Percentiles rank a stretch among this genome's conserved stretches.
These are phyloP conservation scores for Hirschfeldia incana DNA, from an alignment of 345 rosid species.

Conservation along the genomic window DNA sequence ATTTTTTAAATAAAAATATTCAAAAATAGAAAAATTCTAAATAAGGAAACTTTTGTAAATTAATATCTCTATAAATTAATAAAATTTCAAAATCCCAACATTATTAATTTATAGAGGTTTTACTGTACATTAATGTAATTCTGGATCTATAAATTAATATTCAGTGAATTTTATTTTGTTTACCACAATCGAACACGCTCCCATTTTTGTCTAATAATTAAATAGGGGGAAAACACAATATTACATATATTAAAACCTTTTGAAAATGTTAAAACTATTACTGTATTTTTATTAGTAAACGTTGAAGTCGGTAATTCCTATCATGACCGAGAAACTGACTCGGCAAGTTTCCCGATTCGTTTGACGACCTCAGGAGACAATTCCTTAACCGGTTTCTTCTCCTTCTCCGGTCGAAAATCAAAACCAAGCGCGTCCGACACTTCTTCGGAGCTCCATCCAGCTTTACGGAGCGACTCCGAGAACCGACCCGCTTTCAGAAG, in stretches of 20 bases:
- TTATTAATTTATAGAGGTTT: no score
- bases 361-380: constrained; percentile 72
- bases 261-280: constrained; percentile 30
- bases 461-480: constrained; percentile 78
- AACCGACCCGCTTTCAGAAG: constrained; percentile 87
- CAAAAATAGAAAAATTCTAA: no score
- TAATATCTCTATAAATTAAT: no score
- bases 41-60: no score
- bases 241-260: constrained; percentile 21
- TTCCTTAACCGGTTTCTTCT: constrained; percentile 65
- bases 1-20: no score
- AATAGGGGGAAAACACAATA: not conserved
- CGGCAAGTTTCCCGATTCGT: constrained; percentile 75
- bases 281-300: not conserved
- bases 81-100: no score
- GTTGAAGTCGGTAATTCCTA: constrained; percentile 2
- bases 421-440: constrained; percentile 89
- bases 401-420: constrained; percentile 80
- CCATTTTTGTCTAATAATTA: not conserved
- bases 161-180: not conserved
- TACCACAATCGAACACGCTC: not conserved
- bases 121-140: not conserved
- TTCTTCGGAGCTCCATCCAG: constrained; percentile 99
- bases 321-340: constrained; percentile 76
- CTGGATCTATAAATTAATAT: not conserved